Evolutionary conservation across 805 yeast genomes (phyloP).

Genomic region (Yarrowia alimentaria): DNA sequence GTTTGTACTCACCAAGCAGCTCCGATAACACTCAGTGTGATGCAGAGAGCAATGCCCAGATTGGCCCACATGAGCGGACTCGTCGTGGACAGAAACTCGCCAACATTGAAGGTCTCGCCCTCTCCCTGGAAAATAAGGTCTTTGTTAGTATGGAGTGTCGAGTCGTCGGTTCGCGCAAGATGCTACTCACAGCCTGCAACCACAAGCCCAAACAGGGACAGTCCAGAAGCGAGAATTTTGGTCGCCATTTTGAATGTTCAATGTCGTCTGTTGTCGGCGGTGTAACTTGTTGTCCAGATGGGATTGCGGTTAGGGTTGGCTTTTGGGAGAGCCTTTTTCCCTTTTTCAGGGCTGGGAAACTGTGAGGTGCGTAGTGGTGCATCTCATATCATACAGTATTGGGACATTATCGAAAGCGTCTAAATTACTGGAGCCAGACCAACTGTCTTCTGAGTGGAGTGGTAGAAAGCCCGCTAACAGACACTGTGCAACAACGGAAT

Average conservation of each 20-base stretch:
- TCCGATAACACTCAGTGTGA: conserved; percentile 92
- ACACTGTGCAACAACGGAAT: background rate
- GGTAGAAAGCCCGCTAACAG: no score
- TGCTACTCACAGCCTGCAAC: conserved; percentile 22
- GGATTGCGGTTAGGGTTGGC: conserved; percentile 11
- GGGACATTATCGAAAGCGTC: no score
- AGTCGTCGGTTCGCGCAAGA: background rate
- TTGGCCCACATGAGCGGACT: conserved; percentile 98
- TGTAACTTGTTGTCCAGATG: conserved; percentile 9
- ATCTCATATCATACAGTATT: no score
- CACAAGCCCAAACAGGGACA: conserved; percentile 14
- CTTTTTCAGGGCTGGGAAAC: no score
- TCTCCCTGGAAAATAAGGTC: conserved; percentile 72
- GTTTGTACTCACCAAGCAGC: conserved; percentile 77
- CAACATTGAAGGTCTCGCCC: conserved; percentile 90
- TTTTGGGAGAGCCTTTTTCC: no score
- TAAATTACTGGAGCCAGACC: no score
- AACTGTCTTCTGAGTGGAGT: no score
- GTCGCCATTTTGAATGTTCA: conserved; percentile 23
- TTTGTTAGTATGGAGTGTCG: conserved; percentile 14
- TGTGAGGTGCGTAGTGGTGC: no score
- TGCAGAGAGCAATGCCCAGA: conserved; percentile 83
- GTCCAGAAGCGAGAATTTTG: conserved; percentile 22
- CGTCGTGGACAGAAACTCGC: conserved; percentile 75
- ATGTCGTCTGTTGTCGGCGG: conserved; percentile 8